phyloP scores from a whole-genome alignment of 139 green algal genomes.

The Coelastrella sp. region DNA sequence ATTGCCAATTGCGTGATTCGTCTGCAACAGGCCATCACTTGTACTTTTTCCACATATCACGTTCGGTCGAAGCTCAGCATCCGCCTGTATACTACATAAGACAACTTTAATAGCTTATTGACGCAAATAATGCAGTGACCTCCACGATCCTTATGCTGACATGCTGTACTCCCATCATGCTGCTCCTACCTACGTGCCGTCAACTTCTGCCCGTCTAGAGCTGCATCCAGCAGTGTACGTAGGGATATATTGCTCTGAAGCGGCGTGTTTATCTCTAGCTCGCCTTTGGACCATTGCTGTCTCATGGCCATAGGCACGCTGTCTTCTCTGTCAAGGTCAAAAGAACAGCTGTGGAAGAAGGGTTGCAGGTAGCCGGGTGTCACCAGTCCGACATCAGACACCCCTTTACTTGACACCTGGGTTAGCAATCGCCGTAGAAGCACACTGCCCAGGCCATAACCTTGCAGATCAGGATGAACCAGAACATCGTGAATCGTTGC shows the following conservation, averaged over 20 bases:
- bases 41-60: too few relatives aligned
- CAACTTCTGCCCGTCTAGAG: not conserved
- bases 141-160: not conserved
- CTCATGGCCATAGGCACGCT: constrained; percentile 41
- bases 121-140: not conserved
- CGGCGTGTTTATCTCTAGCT: not conserved
- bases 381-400: constrained; percentile 42
- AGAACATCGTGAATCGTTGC: constrained; percentile 32
- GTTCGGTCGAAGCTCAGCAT: not conserved
- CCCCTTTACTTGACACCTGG: not conserved
- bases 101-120: not conserved
- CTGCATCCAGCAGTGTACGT: constrained; percentile 19
- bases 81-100: not conserved
- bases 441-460: constrained; percentile 18
- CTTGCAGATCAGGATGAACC: constrained; percentile 40
- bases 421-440: constrained; percentile 10
- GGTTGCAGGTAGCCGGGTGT: constrained; percentile 34
- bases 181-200: too few relatives aligned
- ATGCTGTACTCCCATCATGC: not conserved
- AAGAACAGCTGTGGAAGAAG: constrained; percentile 41
- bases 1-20: too few relatives aligned
- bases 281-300: not conserved
- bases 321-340: constrained; percentile 38
- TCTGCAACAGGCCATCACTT: too few relatives aligned
- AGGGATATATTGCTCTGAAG: not conserved